Evolutionary conservation across 352 stramenopile genomes (phyloP).

Genomic region (Phytophthora rubi): DNA sequence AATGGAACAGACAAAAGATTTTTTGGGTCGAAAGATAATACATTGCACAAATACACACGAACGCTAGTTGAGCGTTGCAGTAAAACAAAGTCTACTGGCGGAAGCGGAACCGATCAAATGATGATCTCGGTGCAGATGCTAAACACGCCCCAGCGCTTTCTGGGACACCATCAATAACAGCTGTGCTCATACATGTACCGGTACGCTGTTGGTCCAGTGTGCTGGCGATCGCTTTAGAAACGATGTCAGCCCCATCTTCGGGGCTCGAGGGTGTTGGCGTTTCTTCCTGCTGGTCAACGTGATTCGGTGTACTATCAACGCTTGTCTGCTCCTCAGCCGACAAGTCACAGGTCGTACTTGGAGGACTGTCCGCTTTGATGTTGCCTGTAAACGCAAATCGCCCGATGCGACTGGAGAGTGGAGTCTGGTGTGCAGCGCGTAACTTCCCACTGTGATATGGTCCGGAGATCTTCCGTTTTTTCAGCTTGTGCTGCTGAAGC

Average conservation of each 20-base stretch:
- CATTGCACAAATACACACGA: constrained; percentile 21
- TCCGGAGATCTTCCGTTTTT: constrained; percentile 48
- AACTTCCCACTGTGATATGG: constrained; percentile 23
- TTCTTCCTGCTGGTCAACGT: constrained; percentile 10
- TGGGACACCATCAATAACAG: not conserved
- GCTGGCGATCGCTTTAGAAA: not conserved
- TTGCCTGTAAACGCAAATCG: constrained; percentile 29
- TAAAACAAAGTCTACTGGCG: constrained; percentile 15
- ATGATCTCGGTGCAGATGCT: constrained; percentile 16
- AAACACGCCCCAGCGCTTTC: not conserved
- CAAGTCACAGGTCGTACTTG: constrained; percentile 1
- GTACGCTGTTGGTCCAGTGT: constrained; percentile 4
- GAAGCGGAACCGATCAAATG: constrained; percentile 47
- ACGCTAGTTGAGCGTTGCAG: not conserved
- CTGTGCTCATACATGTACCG: no score
- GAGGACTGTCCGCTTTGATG: constrained; percentile 1
- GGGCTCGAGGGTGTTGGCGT: not conserved
- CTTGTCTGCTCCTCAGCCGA: constrained; percentile 17
- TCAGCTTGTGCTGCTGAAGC: constrained; percentile 60
- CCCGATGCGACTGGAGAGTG: constrained; percentile 33
- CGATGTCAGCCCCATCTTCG: constrained; percentile 1
- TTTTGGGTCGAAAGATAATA: constrained; percentile 14
- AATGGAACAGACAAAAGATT: not conserved
- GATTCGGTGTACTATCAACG: constrained; percentile 14
- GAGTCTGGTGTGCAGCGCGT: constrained; percentile 4